A percentile compares a stretch with the other conserved stretches of the same genome.
Conservation (phyloP, 2,329 filamentous ascomycete species). For the Aureobasidium musti region DNA sequence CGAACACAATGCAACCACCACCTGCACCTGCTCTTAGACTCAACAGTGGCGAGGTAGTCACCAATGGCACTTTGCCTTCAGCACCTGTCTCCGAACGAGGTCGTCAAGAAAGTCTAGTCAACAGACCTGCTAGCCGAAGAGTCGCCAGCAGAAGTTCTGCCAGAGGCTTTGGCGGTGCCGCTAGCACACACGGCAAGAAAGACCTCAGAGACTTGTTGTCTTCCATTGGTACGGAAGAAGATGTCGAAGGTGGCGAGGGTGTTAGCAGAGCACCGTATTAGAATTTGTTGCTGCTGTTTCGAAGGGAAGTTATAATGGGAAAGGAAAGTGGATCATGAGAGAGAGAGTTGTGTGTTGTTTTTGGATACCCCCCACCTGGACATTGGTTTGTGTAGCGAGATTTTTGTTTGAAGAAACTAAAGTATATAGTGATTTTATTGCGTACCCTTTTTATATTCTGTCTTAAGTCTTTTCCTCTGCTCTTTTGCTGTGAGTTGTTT, state of each 20-base stretch:
- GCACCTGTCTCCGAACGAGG: constrained; percentile 4
- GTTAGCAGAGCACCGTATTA: constrained; percentile 22
- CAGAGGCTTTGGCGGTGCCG: constrained; percentile 3
- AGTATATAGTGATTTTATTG: constrained; percentile 16
- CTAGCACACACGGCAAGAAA: constrained; percentile 17
- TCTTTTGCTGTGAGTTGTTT: background rate
- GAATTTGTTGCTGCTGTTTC: background rate
- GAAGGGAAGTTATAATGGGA: background rate
- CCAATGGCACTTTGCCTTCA: constrained; percentile 7
- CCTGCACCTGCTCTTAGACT: constrained; percentile 17
- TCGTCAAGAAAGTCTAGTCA: background rate
- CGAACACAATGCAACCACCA: constrained; percentile 8
- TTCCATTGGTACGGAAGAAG: constrained; percentile 15
- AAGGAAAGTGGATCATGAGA: background rate
- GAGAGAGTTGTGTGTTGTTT: background rate
- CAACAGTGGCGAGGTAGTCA: constrained; percentile 25
- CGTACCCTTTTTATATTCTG: background rate
- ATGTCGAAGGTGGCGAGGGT: background rate
- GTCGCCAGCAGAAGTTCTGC: constrained; percentile 26
- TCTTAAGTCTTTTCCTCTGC: background rate
- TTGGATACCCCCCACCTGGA: constrained; percentile 14
- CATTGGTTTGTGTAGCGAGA: background rate
- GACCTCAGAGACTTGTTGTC: constrained; percentile 23
- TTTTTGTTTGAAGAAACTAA: background rate
- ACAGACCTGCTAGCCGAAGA: constrained; percentile 9